Conservation (phyloP, 768 basidiomycete species). For the Phaffia tasmanica region DNA sequence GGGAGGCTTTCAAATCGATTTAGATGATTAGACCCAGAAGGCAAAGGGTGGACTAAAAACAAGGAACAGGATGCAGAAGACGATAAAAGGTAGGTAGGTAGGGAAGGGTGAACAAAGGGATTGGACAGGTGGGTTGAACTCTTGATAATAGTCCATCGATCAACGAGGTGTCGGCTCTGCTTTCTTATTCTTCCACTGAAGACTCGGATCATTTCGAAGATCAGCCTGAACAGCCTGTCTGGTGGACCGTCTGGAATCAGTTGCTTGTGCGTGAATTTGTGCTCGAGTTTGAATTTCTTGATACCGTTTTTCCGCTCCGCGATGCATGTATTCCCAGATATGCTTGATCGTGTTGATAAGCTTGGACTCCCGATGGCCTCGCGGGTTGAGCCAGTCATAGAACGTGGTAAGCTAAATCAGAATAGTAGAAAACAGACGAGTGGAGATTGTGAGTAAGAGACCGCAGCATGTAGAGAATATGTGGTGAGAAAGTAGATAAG, state of each 20-base stretch:
- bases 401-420: slow-evolving; percentile 48
- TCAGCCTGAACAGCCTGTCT: slow-evolving; percentile 1
- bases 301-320: slow-evolving; percentile 63
- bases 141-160: background rate
- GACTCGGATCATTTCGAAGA: slow-evolving; percentile 12
- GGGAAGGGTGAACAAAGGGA: too few relatives aligned
- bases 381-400: slow-evolving; percentile 78
- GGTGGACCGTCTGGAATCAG: background rate
- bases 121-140: background rate
- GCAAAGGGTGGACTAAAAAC: too few relatives aligned
- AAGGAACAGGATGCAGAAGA: too few relatives aligned
- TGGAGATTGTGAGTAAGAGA: background rate
- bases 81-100: too few relatives aligned
- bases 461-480: background rate
- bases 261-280: too few relatives aligned
- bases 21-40: too few relatives aligned
- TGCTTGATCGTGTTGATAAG: slow-evolving; percentile 65
- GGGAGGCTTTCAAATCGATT: too few relatives aligned
- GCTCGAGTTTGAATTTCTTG: slow-evolving; percentile 46
- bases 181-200: slow-evolving; percentile 22
- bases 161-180: slow-evolving; percentile 17
- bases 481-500: slow-evolving; percentile 7
- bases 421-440: slow-evolving; percentile 16
- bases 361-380: slow-evolving; percentile 76
- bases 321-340: slow-evolving; percentile 72